A percentile compares a stretch with the other conserved stretches of the same genome.
Conservation (phyloP, 176 grass and related monocot species). For the Areca catechu region DNA sequence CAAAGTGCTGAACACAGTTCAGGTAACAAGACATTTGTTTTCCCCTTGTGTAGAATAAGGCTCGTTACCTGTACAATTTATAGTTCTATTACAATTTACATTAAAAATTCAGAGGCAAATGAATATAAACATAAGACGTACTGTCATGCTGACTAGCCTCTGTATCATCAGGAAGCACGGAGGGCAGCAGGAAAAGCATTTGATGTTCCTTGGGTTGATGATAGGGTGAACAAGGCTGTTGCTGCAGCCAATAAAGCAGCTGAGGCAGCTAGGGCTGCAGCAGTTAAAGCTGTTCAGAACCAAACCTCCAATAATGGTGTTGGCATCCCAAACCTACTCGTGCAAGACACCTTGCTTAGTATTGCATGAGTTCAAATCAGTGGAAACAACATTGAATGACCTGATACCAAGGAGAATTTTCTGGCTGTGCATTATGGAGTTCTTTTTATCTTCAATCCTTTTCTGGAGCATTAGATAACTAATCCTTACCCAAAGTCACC, state of each 20-base stretch:
- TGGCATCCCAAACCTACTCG: constrained; percentile 45
- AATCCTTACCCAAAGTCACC: no score
- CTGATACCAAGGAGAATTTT: no score
- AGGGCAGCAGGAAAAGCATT: constrained; percentile 83
- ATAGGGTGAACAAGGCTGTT: constrained; percentile 79
- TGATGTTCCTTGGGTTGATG: constrained; percentile 67
- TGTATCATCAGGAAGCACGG: constrained; percentile 62
- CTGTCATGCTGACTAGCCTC: no score
- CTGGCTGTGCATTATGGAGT: no score
- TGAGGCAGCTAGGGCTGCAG: constrained; percentile 87
- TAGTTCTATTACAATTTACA: no score
- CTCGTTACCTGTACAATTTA: background rate
- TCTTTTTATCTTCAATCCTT: no score
- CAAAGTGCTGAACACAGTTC: no score
- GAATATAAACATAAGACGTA: no score
- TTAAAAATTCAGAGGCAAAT: no score
- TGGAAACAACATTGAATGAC: no score
- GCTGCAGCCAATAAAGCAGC: constrained; percentile 85
- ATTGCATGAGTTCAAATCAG: no score
- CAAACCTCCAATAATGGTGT: constrained; percentile 39
- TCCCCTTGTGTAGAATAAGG: background rate
- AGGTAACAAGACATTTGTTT: background rate
- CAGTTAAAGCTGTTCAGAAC: constrained; percentile 83
- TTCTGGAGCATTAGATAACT: no score
- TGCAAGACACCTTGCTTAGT: constrained; percentile 20